Evolutionary conservation across 306 rosid genomes (phyloP).

Genomic region (Lotus japonicus): DNA sequence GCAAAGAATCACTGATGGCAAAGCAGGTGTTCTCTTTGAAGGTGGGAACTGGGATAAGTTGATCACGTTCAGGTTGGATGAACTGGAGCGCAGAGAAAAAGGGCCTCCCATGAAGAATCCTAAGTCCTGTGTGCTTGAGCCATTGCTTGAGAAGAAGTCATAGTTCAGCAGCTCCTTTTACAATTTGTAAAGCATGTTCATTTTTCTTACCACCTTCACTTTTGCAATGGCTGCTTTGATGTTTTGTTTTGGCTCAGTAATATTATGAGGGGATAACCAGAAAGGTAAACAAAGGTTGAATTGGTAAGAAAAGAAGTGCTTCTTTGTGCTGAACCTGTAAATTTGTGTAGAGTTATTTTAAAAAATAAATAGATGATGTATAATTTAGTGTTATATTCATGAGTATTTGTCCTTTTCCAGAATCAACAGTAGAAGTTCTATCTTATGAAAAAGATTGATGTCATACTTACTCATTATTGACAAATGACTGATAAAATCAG

Average conservation of each 20-base stretch:
- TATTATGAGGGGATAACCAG: background rate
- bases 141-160: constrained; percentile 45
- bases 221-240: background rate
- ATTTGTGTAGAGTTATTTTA: background rate
- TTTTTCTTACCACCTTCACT: constrained; percentile 9
- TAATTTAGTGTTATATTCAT: background rate
- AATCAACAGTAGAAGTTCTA: background rate
- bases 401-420: background rate
- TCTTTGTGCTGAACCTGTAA: background rate
- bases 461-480: background rate
- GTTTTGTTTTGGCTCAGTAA: background rate
- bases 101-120: constrained; percentile 96
- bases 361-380: background rate
- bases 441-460: background rate
- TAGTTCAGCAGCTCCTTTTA: constrained; percentile 1
- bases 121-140: constrained; percentile 49
- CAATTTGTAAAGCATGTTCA: constrained; percentile 19
- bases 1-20: constrained; percentile 36
- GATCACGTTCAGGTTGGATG: constrained; percentile 74
- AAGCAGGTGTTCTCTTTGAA: constrained; percentile 39
- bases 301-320: background rate
- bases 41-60: constrained; percentile 43
- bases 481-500: too few relatives aligned
- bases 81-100: constrained; percentile 82
- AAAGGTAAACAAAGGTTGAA: background rate